Evolutionary conservation across 1,139 yeast species (phyloP), one percentile per base, ranked within the genome.

Genomic region (Candida tetrigidarum): DNA sequence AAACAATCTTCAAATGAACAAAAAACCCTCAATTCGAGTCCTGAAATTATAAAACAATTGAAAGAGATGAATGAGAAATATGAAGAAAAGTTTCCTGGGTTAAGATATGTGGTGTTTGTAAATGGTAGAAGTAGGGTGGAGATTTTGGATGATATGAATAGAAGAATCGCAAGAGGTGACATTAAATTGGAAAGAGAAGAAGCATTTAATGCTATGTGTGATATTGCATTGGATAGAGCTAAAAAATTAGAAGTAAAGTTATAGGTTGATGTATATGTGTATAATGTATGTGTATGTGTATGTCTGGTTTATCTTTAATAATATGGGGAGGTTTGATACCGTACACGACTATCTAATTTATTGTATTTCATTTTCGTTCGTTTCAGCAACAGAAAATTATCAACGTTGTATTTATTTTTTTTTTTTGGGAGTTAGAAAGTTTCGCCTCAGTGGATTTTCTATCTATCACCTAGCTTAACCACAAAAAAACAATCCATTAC

Each of bases 61-160:
- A 64, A 63, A 2, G 59, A 66, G 8, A 67, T 87, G 55, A 91
- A 91, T 57, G 73, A 71, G 2, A 56, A 58, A 41, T 91, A 91
- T 60, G 97, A 91, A 58, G 29, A 49, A 8, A 71, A 71, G 5
- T 91, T 87, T 56, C 96, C 96, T 0, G 96, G 97, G 0, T 76
- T 91, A 45, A 70, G 92, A 39, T 91, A 87, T 59, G 96, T 91
- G n/a, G 92, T 88, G 5, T 91, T 91, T 63, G 97, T 91, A 22
- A 88, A 89, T 63, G 96, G 96, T 1, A 70, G 96, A 50, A 64
- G 83, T 4, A 72, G 96, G 50, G 71, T 74, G 4, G 82, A 66
- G 22, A 82, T 91, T 19, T 84, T 88, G 82, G 65, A 66, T 20
- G 74, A 84, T 55, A 89, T 91, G 92, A 62, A 62, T 39, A 52